Evolutionary conservation across 345 rosid genomes (phyloP), one percentile per base, ranked within the genome.

Genomic region (Boechera divaricarpa): DNA sequence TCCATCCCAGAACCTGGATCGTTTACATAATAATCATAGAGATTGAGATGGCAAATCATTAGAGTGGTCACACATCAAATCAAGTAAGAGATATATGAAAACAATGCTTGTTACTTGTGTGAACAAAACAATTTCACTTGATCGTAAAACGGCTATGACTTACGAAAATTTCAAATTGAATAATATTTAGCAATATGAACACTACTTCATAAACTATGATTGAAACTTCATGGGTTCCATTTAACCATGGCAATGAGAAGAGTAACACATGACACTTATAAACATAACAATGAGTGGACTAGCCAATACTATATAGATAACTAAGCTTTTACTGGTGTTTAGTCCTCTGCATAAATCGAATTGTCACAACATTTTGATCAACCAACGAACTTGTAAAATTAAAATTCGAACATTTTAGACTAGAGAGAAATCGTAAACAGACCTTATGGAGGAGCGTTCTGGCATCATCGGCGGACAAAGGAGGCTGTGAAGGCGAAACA

Each of bases 1-100:
- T 92, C 98, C 99, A 95, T 13, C 99, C 99, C 53, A 92, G 28
- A 57, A 95, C 90, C 99, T 91, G 39, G 26, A 32, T 10, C 1
- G 1, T 70, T 70, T 11, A 45, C 18, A 77, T 21, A 8, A 21
- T 24, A 62, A 24, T 11, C 70, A 52, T 39, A 10, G 12, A 58
- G 13, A 31, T 45, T 21, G 11, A 42, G 12, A 5, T 21, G 13
- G 0, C 28, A 60, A 4, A 32, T 52, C 44, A 51, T 11, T 10
- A 26, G 31, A 36, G 32, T 31, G 9, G 31, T 69, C 42, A 68
- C 29, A 8, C 7, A 24, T 13, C 35, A 38, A 53, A 13, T 5
- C 33, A 4, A 9, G 63, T 33, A 33, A 33, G 35, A 33, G 35
- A 55, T 41, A 16, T 3, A 11, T 10, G 64, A 41, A 29, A 41